Conservation (phyloP, 2,329 filamentous ascomycete species). For the Coniochaeta sp. region DNA sequence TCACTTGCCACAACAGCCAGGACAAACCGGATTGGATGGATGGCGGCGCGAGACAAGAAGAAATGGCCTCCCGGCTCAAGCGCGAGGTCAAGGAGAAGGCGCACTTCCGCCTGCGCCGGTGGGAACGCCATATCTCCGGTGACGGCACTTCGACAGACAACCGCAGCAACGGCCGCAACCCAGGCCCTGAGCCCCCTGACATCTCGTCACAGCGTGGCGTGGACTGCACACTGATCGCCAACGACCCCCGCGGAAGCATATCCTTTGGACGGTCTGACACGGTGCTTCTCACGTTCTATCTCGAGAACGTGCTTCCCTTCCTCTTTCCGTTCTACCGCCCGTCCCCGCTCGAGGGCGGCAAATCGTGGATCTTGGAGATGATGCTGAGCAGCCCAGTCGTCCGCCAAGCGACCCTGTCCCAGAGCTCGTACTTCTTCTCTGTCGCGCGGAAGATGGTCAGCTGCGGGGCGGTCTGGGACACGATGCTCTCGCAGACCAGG, state of each 20-base stretch:
- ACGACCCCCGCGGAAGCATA: background rate
- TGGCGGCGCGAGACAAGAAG: constrained; percentile 37
- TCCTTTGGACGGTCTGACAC: constrained; percentile 9
- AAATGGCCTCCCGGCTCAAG: constrained; percentile 46
- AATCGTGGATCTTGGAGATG: constrained; percentile 52
- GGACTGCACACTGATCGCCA: background rate
- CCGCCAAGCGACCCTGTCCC: constrained; percentile 48
- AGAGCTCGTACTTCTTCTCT: constrained; percentile 51
- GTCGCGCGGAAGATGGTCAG: constrained; percentile 27
- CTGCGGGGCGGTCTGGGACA: constrained; percentile 12
- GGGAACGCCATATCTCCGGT: background rate
- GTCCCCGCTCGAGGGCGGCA: constrained; percentile 43
- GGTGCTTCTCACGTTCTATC: constrained; percentile 47
- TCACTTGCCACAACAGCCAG: constrained; percentile 47
- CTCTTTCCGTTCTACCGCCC: constrained; percentile 58
- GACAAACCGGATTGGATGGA: constrained; percentile 54
- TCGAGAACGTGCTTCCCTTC: constrained; percentile 56
- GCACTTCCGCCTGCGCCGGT: constrained; percentile 23
- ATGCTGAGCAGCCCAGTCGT: constrained; percentile 49
- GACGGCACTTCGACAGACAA: background rate
- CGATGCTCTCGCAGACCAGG: constrained; percentile 21
- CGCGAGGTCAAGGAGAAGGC: constrained; percentile 48
- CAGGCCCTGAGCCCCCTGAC: constrained; percentile 2
- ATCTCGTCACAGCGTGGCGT: background rate
- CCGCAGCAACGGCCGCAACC: background rate